Evolutionary conservation across 73 alveolate species (phyloP).

Genomic region (Symbiodinium natans): DNA sequence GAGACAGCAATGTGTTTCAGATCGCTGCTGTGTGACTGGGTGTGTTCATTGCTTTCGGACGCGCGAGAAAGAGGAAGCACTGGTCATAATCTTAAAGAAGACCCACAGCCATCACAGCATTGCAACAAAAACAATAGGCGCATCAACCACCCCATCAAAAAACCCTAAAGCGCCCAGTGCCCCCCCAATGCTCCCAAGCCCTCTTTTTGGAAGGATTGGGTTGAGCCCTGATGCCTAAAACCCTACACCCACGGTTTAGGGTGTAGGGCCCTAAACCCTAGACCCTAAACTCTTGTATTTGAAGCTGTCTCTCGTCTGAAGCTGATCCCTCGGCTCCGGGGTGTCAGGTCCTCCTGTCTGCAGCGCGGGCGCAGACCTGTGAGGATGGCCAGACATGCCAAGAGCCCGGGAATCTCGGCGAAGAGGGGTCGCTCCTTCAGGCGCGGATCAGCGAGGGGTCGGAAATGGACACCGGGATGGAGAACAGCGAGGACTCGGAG

Average conservation of each 20-base stretch:
- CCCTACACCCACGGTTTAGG: neutral
- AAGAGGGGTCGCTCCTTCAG: neutral
- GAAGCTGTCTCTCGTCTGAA: too few species aligned
- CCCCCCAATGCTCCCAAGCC: neutral
- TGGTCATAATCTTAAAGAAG: too few species aligned
- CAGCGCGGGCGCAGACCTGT: slow-evolving; percentile 4
- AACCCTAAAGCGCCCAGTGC: too few species aligned
- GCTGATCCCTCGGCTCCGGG: too few species aligned
- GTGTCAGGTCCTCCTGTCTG: neutral
- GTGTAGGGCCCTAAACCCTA: neutral
- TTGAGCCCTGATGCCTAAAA: neutral
- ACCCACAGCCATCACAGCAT: too few species aligned
- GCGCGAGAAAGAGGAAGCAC: too few species aligned
- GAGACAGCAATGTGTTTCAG: neutral
- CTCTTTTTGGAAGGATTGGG: neutral
- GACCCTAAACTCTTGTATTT: neutral
- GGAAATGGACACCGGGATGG: neutral
- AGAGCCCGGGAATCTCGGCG: neutral
- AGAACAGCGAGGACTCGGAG: neutral
- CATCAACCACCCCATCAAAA: too few species aligned
- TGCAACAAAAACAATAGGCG: too few species aligned
- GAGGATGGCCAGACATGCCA: neutral
- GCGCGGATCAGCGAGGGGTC: neutral
- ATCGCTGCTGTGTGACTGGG: neutral
- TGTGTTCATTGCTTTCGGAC: neutral